These are phyloP conservation scores for Fusarium brevicatenulatum DNA, from an alignment of 2,329 filamentous ascomycete genomes.

Conservation along the genomic window DNA sequence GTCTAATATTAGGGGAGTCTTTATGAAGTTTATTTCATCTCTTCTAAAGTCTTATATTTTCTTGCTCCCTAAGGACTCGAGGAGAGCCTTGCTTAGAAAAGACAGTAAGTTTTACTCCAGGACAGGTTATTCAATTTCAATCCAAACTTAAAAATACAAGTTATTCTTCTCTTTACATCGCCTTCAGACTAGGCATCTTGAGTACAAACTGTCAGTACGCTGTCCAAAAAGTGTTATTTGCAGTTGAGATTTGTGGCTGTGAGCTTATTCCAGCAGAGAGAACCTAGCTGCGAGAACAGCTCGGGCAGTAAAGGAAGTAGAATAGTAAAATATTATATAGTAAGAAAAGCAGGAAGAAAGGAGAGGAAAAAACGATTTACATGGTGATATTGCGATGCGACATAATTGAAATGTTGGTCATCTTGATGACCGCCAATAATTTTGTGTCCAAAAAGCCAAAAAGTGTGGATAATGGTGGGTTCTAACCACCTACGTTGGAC, in stretches of 20 bases:
- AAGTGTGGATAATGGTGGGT: constrained; percentile 9
- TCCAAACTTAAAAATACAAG: too few species aligned
- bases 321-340: neutral
- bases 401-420: neutral
- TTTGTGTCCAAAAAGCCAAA: neutral
- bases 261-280: too few species aligned
- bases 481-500: constrained; percentile 25
- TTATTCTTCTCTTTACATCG: neutral
- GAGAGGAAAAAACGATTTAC: accelerated
- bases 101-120: accelerated
- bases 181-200: neutral
- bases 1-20: too few species aligned
- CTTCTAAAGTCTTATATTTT: too few species aligned
- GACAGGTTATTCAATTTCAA: neutral
- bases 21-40: too few species aligned
- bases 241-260: too few species aligned
- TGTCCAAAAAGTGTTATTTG: too few species aligned
- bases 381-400: accelerated
- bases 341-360: neutral
- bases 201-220: neutral
- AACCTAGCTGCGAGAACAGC: neutral
- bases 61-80: too few species aligned
- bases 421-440: neutral
- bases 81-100: neutral
- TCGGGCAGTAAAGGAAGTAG: neutral